Evolutionary conservation across 2,329 filamentous ascomycete genomes (phyloP).

Genomic region (Endothia cerciana): DNA sequence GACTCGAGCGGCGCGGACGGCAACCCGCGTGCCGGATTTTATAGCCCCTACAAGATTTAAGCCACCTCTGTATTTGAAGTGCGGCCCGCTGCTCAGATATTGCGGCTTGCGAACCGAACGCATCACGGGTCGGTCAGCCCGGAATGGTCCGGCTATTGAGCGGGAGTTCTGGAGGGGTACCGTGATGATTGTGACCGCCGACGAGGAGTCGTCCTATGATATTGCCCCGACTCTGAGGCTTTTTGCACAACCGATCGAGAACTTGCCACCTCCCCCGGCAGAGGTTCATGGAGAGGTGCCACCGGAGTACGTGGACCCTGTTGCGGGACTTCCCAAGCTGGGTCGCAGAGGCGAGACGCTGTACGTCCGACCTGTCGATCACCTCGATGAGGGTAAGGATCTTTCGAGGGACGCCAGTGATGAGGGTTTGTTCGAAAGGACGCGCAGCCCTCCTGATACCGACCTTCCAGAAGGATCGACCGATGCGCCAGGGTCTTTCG

Average conservation of each 20-base stretch:
- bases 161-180: conserved; percentile 90
- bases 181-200: conserved; percentile 92
- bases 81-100: conserved; percentile 87
- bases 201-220: conserved; percentile 80
- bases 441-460: conserved; percentile 56
- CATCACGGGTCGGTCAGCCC: conserved; percentile 43
- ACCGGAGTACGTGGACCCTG: conserved; percentile 84
- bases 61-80: conserved; percentile 82
- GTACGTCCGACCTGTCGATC: conserved; percentile 87
- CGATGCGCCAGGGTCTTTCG: conserved; percentile 58
- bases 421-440: conserved; percentile 78
- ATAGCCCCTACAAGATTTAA: conserved; percentile 73
- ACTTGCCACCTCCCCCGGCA: conserved; percentile 77
- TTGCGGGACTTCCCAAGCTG: conserved; percentile 84
- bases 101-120: conserved; percentile 77
- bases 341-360: conserved; percentile 83
- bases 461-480: conserved; percentile 44
- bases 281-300: conserved; percentile 69
- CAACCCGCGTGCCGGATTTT: conserved; percentile 27
- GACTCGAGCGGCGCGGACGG: conserved; percentile 72
- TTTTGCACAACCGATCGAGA: conserved; percentile 83
- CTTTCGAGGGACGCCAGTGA: conserved; percentile 80
- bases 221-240: conserved; percentile 78
- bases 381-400: conserved; percentile 77
- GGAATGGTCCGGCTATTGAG: conserved; percentile 47